A percentile compares a stretch with the other conserved stretches of the same genome.
phyloP scores from a whole-genome alignment of 306 rosid genomes.

The Geum urbanum region DNA sequence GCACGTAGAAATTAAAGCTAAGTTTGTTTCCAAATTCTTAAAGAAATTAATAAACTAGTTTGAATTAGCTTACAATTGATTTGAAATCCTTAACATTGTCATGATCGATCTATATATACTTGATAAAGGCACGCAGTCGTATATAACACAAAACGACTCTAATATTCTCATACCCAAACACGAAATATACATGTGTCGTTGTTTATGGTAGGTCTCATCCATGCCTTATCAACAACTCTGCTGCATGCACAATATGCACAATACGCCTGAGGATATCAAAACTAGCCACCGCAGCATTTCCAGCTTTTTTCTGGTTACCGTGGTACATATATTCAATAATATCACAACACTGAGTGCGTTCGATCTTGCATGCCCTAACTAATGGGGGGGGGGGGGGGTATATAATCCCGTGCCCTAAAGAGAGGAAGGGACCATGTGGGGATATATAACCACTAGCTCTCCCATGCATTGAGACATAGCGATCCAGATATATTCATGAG shows the following conservation, averaged over 20 bases:
- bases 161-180: neutral
- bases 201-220: slow-evolving; percentile 1
- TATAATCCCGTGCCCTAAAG: neutral
- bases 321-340: neutral
- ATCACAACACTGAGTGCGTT: slow-evolving; percentile 1
- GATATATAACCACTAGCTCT: neutral
- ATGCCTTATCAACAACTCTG: neutral
- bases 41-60: neutral
- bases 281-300: neutral
- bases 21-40: neutral
- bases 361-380: neutral
- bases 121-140: too few relatives aligned
- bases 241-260: neutral
- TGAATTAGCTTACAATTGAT: neutral
- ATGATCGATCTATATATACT: too few relatives aligned
- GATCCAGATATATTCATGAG: neutral
- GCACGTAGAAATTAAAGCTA: neutral
- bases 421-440: slow-evolving; percentile 19
- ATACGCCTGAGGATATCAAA: neutral
- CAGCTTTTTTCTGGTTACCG: neutral
- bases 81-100: too few relatives aligned
- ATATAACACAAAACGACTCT: neutral
- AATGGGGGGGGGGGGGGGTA: too few relatives aligned
- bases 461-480: neutral
- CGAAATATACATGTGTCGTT: neutral